Percentiles rank a stretch among this genome's conserved stretches.
phyloP scores from a whole-genome alignment of 192 early-diverging fungal genomes.

The Entomortierella chlamydospora region DNA sequence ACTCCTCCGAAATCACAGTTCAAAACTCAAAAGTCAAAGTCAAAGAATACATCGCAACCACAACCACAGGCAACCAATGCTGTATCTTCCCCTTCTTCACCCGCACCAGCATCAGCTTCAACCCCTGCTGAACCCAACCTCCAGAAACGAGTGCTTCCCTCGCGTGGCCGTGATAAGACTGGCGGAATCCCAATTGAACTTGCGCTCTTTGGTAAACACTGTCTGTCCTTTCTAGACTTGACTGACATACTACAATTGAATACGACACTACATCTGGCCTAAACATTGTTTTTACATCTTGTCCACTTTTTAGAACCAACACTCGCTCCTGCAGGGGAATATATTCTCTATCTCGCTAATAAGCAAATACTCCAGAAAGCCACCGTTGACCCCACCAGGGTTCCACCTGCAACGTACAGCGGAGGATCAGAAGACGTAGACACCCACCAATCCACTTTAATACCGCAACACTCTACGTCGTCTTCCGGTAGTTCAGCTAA shows the following conservation, averaged over 20 bases:
- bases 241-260: too few relatives aligned
- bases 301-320: slow-evolving; percentile 37
- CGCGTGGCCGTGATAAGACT: slow-evolving; percentile 35
- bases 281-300: too few relatives aligned
- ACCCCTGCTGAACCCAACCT: neutral
- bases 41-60: neutral
- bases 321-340: slow-evolving; percentile 33
- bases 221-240: too few relatives aligned
- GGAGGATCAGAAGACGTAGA: slow-evolving; percentile 1
- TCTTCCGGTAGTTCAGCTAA: neutral
- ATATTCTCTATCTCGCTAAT: slow-evolving; percentile 37
- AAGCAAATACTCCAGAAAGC: slow-evolving; percentile 1
- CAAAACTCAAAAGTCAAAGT: neutral
- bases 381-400: slow-evolving; percentile 10
- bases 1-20: neutral
- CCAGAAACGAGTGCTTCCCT: slow-evolving; percentile 32
- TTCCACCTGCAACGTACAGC: slow-evolving; percentile 25
- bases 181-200: slow-evolving; percentile 18
- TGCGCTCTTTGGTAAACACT: slow-evolving; percentile 23
- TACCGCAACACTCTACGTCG: neutral
- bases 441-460: neutral
- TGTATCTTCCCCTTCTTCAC: neutral
- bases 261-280: too few relatives aligned
- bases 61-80: neutral
- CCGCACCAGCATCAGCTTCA: neutral